Base-by-base conservation (phyloP, 176 grass and related monocot species). In the Carex littledalei region DNA sequence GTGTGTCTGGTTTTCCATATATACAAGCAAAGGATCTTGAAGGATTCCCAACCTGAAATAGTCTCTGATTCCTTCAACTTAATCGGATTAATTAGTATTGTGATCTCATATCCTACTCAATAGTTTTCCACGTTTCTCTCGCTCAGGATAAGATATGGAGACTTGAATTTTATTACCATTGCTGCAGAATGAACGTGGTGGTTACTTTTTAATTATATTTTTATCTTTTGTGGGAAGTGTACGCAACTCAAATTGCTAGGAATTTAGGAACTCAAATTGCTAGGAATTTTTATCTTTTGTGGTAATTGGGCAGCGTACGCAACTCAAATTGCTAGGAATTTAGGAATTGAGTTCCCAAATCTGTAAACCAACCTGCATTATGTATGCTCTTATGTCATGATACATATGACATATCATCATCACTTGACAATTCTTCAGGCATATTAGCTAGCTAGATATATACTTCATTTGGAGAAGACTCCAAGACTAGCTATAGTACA, bases 371-470 rank as follows among this genome's bases (percentile, higher is more conserved):
- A 50, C 43, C 43, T 53, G 45, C 45, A 75, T 24, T 39, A 69
- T 43, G 45, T 72, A 72, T 72, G 68, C 68, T 47, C 68, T 72
- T 72, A 49, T 72, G 45, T 53, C 70, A 75, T 75, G 4, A 47
- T 72, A 47, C 70, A 26, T 14, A 22, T 52, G 47, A 47, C 70
- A 52, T 14, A 22, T 52, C 47, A 76, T 53, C 45, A 53, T 76
- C 47, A 50, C 11, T 12, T 50, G 9, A 50, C 47, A 50, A 50
- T 50, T 50, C 47, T 12, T 50, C 47, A 43, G 4, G 5, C 39
- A 43, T 43, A 43, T 31, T 15, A 35, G 22, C 18, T 3, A 20
- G 18, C 18, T 31, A 32, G 10, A 31, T 67, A 31, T 67, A 21
- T 67, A 32, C 3, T 32, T 13, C 13, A 67, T 67, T 67, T 67